A percentile compares a stretch with the other conserved stretches of the same genome.
Conservation (phyloP, 2,329 filamentous ascomycete species). For the Fusarium staphyleae region DNA sequence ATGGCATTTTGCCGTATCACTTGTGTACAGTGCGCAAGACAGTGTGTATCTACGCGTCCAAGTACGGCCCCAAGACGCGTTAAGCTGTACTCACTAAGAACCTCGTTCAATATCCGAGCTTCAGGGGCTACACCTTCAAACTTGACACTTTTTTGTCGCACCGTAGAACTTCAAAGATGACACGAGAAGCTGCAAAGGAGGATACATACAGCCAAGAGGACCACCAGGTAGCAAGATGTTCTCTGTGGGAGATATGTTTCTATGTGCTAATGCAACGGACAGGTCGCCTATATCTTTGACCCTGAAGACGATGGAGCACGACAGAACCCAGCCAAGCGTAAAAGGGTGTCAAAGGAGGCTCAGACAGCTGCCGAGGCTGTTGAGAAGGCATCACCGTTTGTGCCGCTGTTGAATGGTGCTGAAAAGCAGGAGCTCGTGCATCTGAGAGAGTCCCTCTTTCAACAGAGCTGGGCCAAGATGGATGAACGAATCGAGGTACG, state of each 20-base stretch:
- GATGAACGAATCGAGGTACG: slow-evolving; percentile 68
- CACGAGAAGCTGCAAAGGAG: slow-evolving; percentile 30
- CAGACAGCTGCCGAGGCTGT: slow-evolving; percentile 20
- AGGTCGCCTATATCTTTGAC: slow-evolving; percentile 70
- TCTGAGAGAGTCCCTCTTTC: slow-evolving; percentile 66
- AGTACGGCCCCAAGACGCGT: slow-evolving; percentile 32
- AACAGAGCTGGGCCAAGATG: slow-evolving; percentile 69
- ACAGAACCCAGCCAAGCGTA: slow-evolving; percentile 60
- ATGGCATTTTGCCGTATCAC: background rate
- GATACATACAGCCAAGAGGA: slow-evolving; percentile 51
- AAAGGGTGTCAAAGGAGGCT: slow-evolving; percentile 58
- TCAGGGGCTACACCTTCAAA: slow-evolving; percentile 14
- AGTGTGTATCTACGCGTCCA: slow-evolving; percentile 15
- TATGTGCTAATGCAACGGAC: slow-evolving; percentile 26
- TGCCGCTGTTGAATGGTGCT: slow-evolving; percentile 60
- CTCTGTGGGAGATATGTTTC: background rate
- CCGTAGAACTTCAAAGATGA: slow-evolving; percentile 31
- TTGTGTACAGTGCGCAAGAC: slow-evolving; percentile 29
- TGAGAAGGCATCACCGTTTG: slow-evolving; percentile 49
- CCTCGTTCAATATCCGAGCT: slow-evolving; percentile 8
- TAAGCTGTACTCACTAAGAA: slow-evolving; percentile 10
- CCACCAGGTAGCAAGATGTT: slow-evolving; percentile 51
- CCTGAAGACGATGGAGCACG: slow-evolving; percentile 52
- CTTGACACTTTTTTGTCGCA: background rate
- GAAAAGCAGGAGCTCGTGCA: slow-evolving; percentile 58